A percentile compares a stretch with the other conserved stretches of the same genome.
phyloP scores from a whole-genome alignment of 1,284 basidiomycete genomes.

The Ganoderma multipileum region DNA sequence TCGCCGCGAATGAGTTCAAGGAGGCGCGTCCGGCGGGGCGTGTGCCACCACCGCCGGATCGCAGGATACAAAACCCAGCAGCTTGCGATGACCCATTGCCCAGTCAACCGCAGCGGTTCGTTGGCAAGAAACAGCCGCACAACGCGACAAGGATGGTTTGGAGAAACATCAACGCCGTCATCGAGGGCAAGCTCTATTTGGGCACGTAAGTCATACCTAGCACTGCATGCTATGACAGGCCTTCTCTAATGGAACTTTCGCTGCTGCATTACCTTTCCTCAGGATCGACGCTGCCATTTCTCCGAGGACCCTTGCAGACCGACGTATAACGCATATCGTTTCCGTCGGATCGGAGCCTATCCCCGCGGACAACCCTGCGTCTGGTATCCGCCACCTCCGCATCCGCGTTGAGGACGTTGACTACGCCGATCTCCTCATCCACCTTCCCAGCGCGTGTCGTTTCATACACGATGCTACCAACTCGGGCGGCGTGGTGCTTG shows the following conservation, averaged over 20 bases:
- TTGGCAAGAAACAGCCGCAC: constrained; percentile 28
- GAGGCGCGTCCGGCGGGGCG: constrained; percentile 27
- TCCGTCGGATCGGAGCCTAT: constrained; percentile 78
- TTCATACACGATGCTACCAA: constrained; percentile 82
- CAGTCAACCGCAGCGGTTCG: constrained; percentile 24
- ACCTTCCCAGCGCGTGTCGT: constrained; percentile 76
- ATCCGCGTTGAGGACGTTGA: constrained; percentile 83
- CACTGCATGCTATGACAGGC: constrained; percentile 36
- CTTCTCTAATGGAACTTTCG: constrained; percentile 27
- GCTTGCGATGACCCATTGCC: constrained; percentile 25
- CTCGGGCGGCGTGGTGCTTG: constrained; percentile 76
- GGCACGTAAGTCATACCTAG: constrained; percentile 66
- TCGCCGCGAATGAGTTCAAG: constrained; percentile 30
- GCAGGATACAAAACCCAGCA: constrained; percentile 40
- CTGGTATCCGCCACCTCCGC: constrained; percentile 73
- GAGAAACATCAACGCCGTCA: constrained; percentile 77
- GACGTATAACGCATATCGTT: constrained; percentile 77
- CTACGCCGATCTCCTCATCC: constrained; percentile 82
- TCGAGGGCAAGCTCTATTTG: constrained; percentile 72
- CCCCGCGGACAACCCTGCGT: constrained; percentile 76
- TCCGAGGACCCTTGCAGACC: constrained; percentile 75
- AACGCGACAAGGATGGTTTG: constrained; percentile 52
- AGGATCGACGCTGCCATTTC: constrained; percentile 77
- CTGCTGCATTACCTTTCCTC: constrained; percentile 9
- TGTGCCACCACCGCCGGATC: constrained; percentile 29